Evolutionary conservation across 805 yeast species (phyloP).

Genomic region (Kuraishia molischiana): DNA sequence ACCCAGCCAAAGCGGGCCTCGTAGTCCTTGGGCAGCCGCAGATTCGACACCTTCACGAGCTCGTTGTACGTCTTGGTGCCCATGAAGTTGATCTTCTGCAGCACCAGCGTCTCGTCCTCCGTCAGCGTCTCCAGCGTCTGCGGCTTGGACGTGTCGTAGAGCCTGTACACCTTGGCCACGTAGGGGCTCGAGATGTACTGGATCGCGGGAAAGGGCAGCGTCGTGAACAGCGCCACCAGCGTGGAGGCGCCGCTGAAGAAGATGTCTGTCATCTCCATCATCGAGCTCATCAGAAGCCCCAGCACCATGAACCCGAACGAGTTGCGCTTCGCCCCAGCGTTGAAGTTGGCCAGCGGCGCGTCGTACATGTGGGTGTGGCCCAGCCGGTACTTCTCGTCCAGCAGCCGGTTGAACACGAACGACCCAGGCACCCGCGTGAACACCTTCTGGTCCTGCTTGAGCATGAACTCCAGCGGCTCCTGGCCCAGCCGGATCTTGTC

Average conservation of each 20-base stretch:
- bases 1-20: conserved; percentile 36
- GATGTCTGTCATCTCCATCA: conserved; percentile 43
- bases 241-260: conserved; percentile 39
- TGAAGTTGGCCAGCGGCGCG: conserved; percentile 52
- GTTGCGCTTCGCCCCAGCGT: conserved; percentile 52
- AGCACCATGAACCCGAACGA: conserved; percentile 50
- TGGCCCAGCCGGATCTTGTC: conserved; percentile 1
- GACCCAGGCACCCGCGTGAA: conserved; percentile 20
- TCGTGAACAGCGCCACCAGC: conserved; percentile 27
- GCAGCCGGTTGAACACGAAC: conserved; percentile 15
- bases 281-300: conserved; percentile 54
- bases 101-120: conserved; percentile 51
- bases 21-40: conserved; percentile 25
- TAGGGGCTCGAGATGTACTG: conserved; percentile 50
- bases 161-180: conserved; percentile 61
- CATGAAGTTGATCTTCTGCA: conserved; percentile 57
- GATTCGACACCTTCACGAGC: conserved; percentile 38
- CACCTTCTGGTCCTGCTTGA: conserved; percentile 7
- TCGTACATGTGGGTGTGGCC: conserved; percentile 56
- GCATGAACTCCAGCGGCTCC: conserved; percentile 6
- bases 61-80: conserved; percentile 62
- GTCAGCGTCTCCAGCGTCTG: conserved; percentile 57
- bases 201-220: conserved; percentile 49
- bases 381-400: conserved; percentile 42
- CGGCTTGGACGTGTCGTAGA: conserved; percentile 52